A percentile compares a stretch with the other conserved stretches of the same genome.
phyloP scores from a whole-genome alignment of 208 protist species.

The Crithidia sp. region DNA sequence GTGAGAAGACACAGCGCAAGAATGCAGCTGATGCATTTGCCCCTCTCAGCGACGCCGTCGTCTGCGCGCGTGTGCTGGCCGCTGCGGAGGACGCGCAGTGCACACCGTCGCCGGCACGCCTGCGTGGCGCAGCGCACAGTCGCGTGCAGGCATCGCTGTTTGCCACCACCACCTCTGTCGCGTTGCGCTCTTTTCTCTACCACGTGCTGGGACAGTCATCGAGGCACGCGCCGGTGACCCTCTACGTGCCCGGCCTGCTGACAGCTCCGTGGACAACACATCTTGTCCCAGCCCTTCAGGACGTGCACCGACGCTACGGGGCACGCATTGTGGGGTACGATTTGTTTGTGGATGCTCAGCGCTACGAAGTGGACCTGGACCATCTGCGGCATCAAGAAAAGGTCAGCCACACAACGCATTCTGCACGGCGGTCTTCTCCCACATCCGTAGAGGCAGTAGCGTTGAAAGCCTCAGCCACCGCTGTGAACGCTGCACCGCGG shows the following conservation, averaged over 20 bases:
- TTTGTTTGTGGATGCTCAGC: constrained; percentile 14
- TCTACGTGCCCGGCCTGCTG: constrained; percentile 34
- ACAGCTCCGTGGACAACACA: constrained; percentile 31
- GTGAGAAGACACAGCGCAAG: no score
- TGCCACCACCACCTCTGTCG: constrained; percentile 18
- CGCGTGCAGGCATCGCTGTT: constrained; percentile 17
- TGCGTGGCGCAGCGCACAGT: not conserved
- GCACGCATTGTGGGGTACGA: constrained; percentile 30
- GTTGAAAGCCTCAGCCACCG: not conserved
- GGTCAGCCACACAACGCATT: not conserved
- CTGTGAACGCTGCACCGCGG: not conserved
- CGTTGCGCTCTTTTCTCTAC: constrained; percentile 15
- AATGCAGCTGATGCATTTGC: not conserved
- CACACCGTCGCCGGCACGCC: constrained; percentile 1
- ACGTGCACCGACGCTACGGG: constrained; percentile 6
- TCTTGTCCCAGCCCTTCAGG: constrained; percentile 13
- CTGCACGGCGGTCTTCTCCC: not conserved
- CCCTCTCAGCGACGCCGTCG: not conserved
- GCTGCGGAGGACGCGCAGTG: not conserved
- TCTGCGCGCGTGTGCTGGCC: constrained; percentile 4
- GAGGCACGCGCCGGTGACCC: not conserved
- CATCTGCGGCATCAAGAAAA: constrained; percentile 9
- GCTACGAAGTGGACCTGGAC: constrained; percentile 25
- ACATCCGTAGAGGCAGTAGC: not conserved
- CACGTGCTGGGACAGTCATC: constrained; percentile 1